phyloP scores from a whole-genome alignment of 1,284 basidiomycete genomes.

The Pseudozyma hubeiensis region DNA sequence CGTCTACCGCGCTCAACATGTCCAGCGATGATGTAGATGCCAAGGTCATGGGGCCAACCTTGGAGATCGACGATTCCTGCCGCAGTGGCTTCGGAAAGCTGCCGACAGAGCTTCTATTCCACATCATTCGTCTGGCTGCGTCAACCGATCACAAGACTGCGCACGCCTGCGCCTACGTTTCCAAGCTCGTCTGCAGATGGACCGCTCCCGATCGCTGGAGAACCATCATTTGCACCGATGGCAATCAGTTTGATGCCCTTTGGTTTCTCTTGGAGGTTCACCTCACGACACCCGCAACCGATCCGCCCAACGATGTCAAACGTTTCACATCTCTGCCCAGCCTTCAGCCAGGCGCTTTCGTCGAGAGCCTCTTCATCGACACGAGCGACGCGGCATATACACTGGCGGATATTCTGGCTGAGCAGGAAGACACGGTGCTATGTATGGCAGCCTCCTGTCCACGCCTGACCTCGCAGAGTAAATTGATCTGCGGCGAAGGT shows the following conservation, averaged over 20 bases:
- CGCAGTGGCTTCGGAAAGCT: constrained; percentile 8
- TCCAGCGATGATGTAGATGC: not conserved
- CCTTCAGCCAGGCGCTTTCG: constrained; percentile 12
- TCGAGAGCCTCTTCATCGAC: constrained; percentile 49
- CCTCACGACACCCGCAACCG: not conserved
- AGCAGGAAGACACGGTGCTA: not conserved
- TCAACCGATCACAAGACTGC: constrained; percentile 36
- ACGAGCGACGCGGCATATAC: not conserved
- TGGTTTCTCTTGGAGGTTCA: not conserved
- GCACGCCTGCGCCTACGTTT: constrained; percentile 49
- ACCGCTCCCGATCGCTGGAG: constrained; percentile 48
- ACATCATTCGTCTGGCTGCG: constrained; percentile 42
- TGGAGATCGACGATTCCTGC: too few species aligned
- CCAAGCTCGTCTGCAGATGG: constrained; percentile 41
- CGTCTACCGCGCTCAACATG: too few species aligned
- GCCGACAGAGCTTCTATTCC: constrained; percentile 38
- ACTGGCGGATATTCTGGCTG: not conserved
- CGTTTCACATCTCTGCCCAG: constrained; percentile 22
- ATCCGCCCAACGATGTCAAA: not conserved
- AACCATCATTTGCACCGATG: constrained; percentile 28
- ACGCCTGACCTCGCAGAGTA: not conserved
- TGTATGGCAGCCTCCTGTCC: not conserved
- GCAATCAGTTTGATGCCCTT: constrained; percentile 11
- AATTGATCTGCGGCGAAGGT: not conserved
- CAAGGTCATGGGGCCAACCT: not conserved